phyloP scores from a whole-genome alignment of 2,329 filamentous ascomycete genomes.

The Cladorrhinum sp. region DNA sequence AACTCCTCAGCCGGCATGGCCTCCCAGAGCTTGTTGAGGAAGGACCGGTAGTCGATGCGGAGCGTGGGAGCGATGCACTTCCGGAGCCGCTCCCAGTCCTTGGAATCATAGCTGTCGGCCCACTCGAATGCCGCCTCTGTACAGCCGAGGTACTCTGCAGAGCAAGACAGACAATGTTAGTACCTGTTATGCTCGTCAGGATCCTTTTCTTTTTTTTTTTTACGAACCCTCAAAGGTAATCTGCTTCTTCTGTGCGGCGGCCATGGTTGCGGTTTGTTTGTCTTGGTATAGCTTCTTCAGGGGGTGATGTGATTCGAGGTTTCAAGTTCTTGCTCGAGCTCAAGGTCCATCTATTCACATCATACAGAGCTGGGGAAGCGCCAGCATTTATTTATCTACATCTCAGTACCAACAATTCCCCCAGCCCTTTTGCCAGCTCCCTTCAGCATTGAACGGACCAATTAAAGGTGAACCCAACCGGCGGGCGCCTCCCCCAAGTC shows the following conservation, averaged over 20 bases:
- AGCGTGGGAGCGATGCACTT: slow-evolving; percentile 62
- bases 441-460: not conserved
- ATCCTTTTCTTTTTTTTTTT: slow-evolving; percentile 25
- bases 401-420: not conserved
- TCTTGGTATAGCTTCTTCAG: not conserved
- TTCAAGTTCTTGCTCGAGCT: not conserved
- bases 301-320: not conserved
- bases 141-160: slow-evolving; percentile 48
- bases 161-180: slow-evolving; percentile 35
- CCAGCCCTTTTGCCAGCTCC: not conserved
- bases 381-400: slow-evolving; percentile 3
- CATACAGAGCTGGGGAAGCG: not conserved
- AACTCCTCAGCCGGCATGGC: slow-evolving; percentile 61
- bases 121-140: slow-evolving; percentile 55
- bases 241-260: slow-evolving; percentile 21
- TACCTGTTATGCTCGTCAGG: slow-evolving; percentile 26
- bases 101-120: slow-evolving; percentile 64
- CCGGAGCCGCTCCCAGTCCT: slow-evolving; percentile 60
- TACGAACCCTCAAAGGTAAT: slow-evolving; percentile 30
- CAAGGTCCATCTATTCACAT: not conserved
- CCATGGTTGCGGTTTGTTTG: slow-evolving; percentile 16
- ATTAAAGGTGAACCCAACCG: not conserved
- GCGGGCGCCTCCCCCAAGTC: slow-evolving; percentile 9
- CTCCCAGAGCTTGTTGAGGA: slow-evolving; percentile 59
- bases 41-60: slow-evolving; percentile 67